Conservation (phyloP, 768 basidiomycete species). For the Psilocybe sp. region DNA sequence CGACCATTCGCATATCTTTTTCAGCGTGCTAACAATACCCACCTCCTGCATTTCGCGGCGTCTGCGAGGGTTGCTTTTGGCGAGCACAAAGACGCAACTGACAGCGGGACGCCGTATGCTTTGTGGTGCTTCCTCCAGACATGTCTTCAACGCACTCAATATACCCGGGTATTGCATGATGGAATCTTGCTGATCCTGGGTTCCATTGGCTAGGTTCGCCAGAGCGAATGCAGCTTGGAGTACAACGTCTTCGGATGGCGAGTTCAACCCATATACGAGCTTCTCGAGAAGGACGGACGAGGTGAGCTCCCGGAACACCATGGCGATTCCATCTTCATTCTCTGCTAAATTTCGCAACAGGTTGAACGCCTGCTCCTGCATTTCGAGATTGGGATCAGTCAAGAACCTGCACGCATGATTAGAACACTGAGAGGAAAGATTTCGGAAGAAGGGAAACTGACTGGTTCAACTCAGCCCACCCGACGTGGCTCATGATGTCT, state of each 20-base stretch:
- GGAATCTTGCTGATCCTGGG: slow-evolving; percentile 42
- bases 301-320: slow-evolving; percentile 56
- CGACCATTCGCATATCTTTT: slow-evolving; percentile 39
- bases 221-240: slow-evolving; percentile 53
- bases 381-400: slow-evolving; percentile 44
- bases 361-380: slow-evolving; percentile 72
- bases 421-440: neutral
- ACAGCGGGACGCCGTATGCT: slow-evolving; percentile 62
- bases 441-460: slow-evolving; percentile 27
- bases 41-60: slow-evolving; percentile 33
- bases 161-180: slow-evolving; percentile 53
- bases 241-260: slow-evolving; percentile 27
- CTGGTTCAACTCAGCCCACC: slow-evolving; percentile 61
- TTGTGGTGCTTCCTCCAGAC: slow-evolving; percentile 51
- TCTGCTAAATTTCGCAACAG: slow-evolving; percentile 68
- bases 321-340: slow-evolving; percentile 58
- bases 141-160: slow-evolving; percentile 50
- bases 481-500: slow-evolving; percentile 63
- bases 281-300: slow-evolving; percentile 40
- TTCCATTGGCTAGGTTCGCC: slow-evolving; percentile 68
- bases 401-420: slow-evolving; percentile 42
- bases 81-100: slow-evolving; percentile 56
- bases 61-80: slow-evolving; percentile 35
- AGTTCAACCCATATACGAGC: slow-evolving; percentile 48
- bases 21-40: slow-evolving; percentile 39